phyloP scores from a whole-genome alignment of 257 asterid species.

The Phtheirospermum japonicum region DNA sequence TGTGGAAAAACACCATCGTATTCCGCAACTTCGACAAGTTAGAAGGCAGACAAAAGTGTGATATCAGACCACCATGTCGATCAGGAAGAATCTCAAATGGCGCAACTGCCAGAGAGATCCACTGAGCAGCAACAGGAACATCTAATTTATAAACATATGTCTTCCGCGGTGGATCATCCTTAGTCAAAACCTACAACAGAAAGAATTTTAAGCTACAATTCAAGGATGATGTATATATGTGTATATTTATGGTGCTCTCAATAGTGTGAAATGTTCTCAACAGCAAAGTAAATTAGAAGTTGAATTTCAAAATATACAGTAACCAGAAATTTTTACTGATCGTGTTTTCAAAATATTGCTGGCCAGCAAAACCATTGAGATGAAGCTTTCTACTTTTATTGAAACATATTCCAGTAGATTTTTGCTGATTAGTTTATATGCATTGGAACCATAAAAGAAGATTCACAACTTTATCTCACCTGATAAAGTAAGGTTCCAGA shows the following conservation, averaged over 20 bases:
- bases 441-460: conserved; percentile 5
- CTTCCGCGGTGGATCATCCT: conserved; percentile 87
- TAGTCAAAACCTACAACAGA: conserved; percentile 63
- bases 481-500: conserved; percentile 90
- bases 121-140: conserved; percentile 91
- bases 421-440: conserved; percentile 6
- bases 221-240: not conserved
- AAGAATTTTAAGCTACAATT: conserved; percentile 14
- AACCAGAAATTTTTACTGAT: not conserved
- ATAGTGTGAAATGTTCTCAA: not conserved
- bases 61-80: conserved; percentile 56
- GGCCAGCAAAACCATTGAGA: conserved; percentile 2
- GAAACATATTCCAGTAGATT: conserved; percentile 1
- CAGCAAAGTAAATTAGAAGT: not conserved
- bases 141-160: conserved; percentile 81
- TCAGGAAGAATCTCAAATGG: conserved; percentile 91
- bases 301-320: not conserved
- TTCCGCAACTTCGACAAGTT: conserved; percentile 79
- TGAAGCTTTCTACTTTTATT: not conserved
- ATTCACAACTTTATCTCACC: conserved; percentile 44
- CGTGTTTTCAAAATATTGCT: conserved; percentile 1
- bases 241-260: not conserved
- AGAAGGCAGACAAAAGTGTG: conserved; percentile 74
- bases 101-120: conserved; percentile 88
- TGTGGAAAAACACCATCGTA: conserved; percentile 73